Conservation (phyloP, 2,329 filamentous ascomycete species). For the Drechslerella stenobrocha region DNA sequence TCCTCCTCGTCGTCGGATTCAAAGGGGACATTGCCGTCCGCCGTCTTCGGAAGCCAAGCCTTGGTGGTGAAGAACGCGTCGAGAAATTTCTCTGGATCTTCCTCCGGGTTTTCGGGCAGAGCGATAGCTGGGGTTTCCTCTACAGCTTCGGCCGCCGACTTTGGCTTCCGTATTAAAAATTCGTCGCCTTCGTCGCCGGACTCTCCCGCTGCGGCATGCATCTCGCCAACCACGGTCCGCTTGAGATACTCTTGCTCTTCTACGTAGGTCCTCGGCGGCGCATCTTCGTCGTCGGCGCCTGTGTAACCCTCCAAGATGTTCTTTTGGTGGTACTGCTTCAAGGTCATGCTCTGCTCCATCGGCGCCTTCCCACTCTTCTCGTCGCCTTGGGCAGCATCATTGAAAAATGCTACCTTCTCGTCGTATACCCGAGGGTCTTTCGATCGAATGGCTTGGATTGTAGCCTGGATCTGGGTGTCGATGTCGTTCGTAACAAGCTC, state of each 20-base stretch:
- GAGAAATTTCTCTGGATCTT: constrained; percentile 88
- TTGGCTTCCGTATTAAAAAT: constrained; percentile 75
- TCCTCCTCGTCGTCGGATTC: constrained; percentile 83
- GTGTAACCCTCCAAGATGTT: constrained; percentile 76
- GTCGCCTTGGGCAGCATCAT: constrained; percentile 61
- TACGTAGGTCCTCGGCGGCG: constrained; percentile 71
- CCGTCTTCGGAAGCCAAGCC: constrained; percentile 76
- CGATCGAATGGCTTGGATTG: constrained; percentile 79
- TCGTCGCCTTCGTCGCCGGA: constrained; percentile 58
- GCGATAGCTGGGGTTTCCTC: constrained; percentile 52
- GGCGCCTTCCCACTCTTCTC: constrained; percentile 54
- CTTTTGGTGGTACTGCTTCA: constrained; percentile 88
- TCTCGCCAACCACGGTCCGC: constrained; percentile 74
- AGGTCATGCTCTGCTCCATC: constrained; percentile 79
- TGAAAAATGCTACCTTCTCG: constrained; percentile 75
- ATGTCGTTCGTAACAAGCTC: constrained; percentile 82
- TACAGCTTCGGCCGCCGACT: constrained; percentile 54
- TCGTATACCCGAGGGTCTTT: constrained; percentile 95
- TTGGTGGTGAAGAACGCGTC: constrained; percentile 92
- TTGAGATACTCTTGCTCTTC: constrained; percentile 87
- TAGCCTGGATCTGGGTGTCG: constrained; percentile 83
- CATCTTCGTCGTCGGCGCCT: constrained; percentile 65
- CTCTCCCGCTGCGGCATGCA: constrained; percentile 67
- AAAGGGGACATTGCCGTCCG: constrained; percentile 60
- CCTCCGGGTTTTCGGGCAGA: constrained; percentile 66